Evolutionary conservation across 192 early-diverging fungal genomes (phyloP), one percentile per base, ranked within the genome.

Genomic region (Umbelopsis vinacea): DNA sequence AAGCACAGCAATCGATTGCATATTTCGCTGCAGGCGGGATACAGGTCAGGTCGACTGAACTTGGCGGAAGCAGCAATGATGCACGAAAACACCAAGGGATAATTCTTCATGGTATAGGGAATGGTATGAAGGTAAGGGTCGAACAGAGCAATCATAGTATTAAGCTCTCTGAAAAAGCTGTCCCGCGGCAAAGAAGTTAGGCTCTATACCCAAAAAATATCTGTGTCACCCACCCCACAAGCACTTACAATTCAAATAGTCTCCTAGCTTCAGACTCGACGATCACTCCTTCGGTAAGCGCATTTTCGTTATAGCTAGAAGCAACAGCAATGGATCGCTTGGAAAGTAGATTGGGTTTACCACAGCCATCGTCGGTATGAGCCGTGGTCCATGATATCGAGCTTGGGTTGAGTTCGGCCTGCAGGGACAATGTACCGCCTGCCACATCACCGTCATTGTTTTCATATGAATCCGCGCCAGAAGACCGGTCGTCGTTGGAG

Each of bases 121-220:
- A 63, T 37, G 2, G 57, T 63, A n/a, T 63, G 57, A 6, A 63
- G 57, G 12, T 63, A 17, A 4, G 57, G 57, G 19, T 63, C 57
- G 5, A 63, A 35, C 19, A 63, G 26, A 63, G 57, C 57, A n/a
- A 63, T 63, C 57, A 63, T 63, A 6, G 57, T 63, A n/a, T 63
- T 63, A 0, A 63, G 33, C 33, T 63, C 57, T 37, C 57, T 22
- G 5, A 63, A 63, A 19, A 63, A 63, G 33, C 57, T 63, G 29
- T 29, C 29, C n/a, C 29, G 29, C 29, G 6, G 17, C 15, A 37
- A 23, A 14, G 23, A 23, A 17, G 33, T 33, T 29, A 17, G 15
- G 33, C 29, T n/a, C n/a, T n/a, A n/a, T n/a, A n/a, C n/a, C 29
- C 29, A 29, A 2, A 54, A 22, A 2, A 3, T 24, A 54, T 26